These are phyloP conservation scores for Alternaria sp. DNA, from an alignment of 2,329 filamentous ascomycete species.

Conservation along the genomic window DNA sequence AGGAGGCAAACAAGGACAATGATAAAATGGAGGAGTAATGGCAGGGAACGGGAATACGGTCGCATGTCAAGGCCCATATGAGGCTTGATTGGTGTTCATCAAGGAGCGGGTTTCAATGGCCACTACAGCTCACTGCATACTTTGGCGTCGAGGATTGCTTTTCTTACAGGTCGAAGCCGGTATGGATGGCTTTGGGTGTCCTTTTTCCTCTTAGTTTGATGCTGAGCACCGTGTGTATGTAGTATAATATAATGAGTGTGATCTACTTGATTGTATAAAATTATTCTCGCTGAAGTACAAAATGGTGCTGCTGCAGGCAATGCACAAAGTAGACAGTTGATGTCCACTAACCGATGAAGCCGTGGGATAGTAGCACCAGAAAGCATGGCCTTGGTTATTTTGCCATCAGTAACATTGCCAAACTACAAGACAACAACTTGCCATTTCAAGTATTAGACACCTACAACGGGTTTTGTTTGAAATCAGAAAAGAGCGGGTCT, in stretches of 20 bases:
- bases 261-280: background rate
- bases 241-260: conserved; percentile 16
- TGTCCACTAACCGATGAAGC: too few relatives aligned
- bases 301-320: too few relatives aligned
- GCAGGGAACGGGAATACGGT: conserved; percentile 28
- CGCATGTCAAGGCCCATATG: conserved; percentile 22
- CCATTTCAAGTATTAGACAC: too few relatives aligned
- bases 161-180: background rate
- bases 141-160: conserved; percentile 10
- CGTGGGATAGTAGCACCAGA: too few relatives aligned
- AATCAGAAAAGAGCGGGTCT: too few relatives aligned
- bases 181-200: conserved; percentile 3
- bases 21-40: conserved; percentile 41
- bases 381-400: too few relatives aligned
- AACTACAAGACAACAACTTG: too few relatives aligned
- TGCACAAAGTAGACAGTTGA: too few relatives aligned
- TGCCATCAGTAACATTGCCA: too few relatives aligned
- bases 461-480: too few relatives aligned
- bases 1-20: conserved; percentile 27
- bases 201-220: conserved; percentile 3
- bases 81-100: conserved; percentile 26
- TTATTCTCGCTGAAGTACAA: too few relatives aligned
- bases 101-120: conserved; percentile 2
- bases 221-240: conserved; percentile 10
- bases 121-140: conserved; percentile 8